phyloP scores from a whole-genome alignment of 305 asterid species.

The Solanum hybrid region DNA sequence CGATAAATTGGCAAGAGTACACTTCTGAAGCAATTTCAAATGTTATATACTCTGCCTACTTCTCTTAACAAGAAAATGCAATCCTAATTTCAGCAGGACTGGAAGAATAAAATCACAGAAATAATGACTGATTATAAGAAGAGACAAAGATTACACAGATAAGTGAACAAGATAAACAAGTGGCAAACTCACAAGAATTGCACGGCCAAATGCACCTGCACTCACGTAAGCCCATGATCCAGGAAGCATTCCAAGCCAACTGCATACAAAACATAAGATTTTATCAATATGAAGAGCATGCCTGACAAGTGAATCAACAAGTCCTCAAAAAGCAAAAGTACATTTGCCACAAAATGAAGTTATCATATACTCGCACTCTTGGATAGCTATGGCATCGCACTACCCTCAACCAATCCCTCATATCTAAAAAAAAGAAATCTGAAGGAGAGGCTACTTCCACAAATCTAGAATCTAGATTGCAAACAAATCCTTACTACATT shows the following conservation, averaged over 20 bases:
- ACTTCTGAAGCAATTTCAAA: background rate
- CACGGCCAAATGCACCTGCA: conserved; percentile 96
- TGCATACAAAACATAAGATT: conserved; percentile 20
- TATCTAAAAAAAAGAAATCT: background rate
- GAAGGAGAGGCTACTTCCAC: background rate
- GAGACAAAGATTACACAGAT: background rate
- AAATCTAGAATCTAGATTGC: background rate
- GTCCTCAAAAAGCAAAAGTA: background rate
- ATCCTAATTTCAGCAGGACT: background rate
- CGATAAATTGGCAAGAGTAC: background rate
- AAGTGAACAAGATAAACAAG: background rate
- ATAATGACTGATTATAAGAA: background rate
- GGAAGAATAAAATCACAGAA: background rate
- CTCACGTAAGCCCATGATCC: conserved; percentile 98
- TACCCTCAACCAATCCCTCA: background rate
- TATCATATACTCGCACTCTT: background rate
- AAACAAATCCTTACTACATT: background rate
- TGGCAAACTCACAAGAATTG: conserved; percentile 65
- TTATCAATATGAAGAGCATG: background rate
- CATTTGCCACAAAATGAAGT: background rate
- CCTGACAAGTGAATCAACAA: background rate
- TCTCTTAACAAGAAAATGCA: background rate
- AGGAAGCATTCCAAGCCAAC: conserved; percentile 98
- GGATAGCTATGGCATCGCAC: background rate
- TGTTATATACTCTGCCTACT: background rate